Base-by-base conservation (phyloP, 768 basidiomycete species). In the Suillus lakei region DNA sequence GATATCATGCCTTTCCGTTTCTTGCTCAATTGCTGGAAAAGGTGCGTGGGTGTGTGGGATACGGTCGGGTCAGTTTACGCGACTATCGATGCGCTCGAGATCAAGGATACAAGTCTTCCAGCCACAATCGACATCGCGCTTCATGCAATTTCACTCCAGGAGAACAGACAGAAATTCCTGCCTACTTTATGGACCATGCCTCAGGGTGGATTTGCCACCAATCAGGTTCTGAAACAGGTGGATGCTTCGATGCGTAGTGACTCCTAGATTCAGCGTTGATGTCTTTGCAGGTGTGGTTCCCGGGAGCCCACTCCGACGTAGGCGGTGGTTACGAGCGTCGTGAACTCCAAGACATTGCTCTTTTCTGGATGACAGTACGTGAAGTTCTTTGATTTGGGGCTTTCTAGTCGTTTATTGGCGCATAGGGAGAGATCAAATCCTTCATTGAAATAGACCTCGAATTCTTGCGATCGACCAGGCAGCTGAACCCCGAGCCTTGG, bases 71-170 rank as follows among this genome's bases (percentile, higher is more conserved):
- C 55, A 15, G 56, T 68, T 46, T 67, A n/a, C 26, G 34, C 53
- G 16, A 51, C 55, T 36, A 60, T 51, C 30, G 61, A 67, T 62
- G 53, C 64, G 30, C 50, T 73, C 32, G 58, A 54, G 54, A 73
- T 73, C 46, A 55, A 66, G 18, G 72, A 73, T 55, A 70, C 58
- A 21, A 63, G 54, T 13, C 59, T 72, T 54, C 66, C 69, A 32
- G 53, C 63, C 9, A 65, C 55, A 12, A 64, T 76, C 15, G 63
- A 69, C 4, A 38, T 56, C 18, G 72, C 71, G 1, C 64, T 72
- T n/a, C 76, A 77, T 59, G 73, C 71, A 6, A n/a, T 77, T 23
- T 64, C 73, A 2, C 34, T 76, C 26, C 65, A 76, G 21, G 76
- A 77, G 55, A 66, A 67, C 53, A 64, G 76, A 8, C 38, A 68